A percentile compares a stretch with the other conserved stretches of the same genome.
Conservation (phyloP, 768 basidiomycete species). For the Amanita rubescens region DNA sequence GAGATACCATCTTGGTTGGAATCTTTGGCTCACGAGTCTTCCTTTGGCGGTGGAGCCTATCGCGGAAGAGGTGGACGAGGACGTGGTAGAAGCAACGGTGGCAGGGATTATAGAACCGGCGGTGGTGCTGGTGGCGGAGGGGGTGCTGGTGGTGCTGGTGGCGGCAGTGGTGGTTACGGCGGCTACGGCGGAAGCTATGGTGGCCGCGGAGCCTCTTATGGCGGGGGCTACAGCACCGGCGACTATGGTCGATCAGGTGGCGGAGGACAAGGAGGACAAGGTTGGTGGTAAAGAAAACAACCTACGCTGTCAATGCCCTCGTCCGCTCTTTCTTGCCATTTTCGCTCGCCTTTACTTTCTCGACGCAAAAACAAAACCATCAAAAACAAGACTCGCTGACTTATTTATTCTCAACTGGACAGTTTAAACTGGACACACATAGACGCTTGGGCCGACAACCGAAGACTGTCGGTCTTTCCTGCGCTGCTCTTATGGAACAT, state of each 20-base stretch:
- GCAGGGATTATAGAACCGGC: conserved; percentile 39
- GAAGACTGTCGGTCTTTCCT: not conserved
- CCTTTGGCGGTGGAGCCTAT: conserved; percentile 55
- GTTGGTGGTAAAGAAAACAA: conserved; percentile 37
- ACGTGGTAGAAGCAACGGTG: conserved; percentile 39
- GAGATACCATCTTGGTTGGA: conserved; percentile 91
- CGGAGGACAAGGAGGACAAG: conserved; percentile 28
- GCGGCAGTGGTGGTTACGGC: conserved; percentile 15
- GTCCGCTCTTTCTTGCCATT: conserved; percentile 11
- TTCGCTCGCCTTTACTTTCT: conserved; percentile 8
- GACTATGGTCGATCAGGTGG: conserved; percentile 13
- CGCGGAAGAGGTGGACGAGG: conserved; percentile 50
- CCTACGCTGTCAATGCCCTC: too few relatives aligned
- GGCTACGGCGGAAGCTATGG: conserved; percentile 20
- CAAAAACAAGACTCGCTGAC: conserved; percentile 16
- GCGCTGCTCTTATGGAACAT: conserved; percentile 56
- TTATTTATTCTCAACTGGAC: conserved; percentile 3
- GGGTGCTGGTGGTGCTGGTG: conserved; percentile 17
- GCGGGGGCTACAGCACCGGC: conserved; percentile 17
- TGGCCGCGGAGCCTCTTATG: conserved; percentile 15
- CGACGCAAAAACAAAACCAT: conserved; percentile 25
- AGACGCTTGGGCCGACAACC: not conserved
- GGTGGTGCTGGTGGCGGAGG: conserved; percentile 29
- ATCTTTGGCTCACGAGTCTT: conserved; percentile 72
- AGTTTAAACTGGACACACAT: conserved; percentile 7